Evolutionary conservation across 805 yeast genomes (phyloP), one percentile per base, ranked within the genome.

Genomic region (Nakazawaea populi): DNA sequence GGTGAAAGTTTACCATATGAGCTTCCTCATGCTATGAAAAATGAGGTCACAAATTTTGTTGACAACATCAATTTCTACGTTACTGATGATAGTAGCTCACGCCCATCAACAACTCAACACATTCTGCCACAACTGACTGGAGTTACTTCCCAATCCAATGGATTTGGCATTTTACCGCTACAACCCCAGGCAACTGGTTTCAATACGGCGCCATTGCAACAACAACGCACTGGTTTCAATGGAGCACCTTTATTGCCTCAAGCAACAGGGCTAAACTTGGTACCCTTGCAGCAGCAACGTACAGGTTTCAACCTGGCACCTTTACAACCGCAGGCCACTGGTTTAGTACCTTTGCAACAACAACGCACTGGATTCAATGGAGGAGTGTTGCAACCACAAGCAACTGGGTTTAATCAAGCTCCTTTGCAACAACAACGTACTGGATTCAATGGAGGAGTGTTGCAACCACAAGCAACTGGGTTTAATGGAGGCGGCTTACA

Each of bases 1-100:
- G 96, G 96, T 37, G 90, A 87, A 57, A 72, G 83, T 7, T 73
- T 91, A 54, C 97, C 98, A 3, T 72, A 72, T 42, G 75, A 73
- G 40, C 69, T 92, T 57, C 96, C 96, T 32, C 76, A 77, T 24
- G 82, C 78, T 55, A 81, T 89, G 70, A 74, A 75, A 61, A 87
- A 86, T 62, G 97, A 92, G 66, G 97, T 92, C 10, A 79, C 83
- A 54, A 85, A 94, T 53, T 87, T 91, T 69, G 91, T 91, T 39
- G 97, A 90, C 66, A 88, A 89, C 32, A 91, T 92, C 59, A 87
- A 82, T 60, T 85, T 90, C 62, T 75, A 82, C 47, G 80, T 89
- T 48, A 89, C 88, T 1, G 92, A 84, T 55, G 76, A 73, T 52
- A 71, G 74, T 18, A 30, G 46, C 6, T 28, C 49, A 39, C 31